Evolutionary conservation across 345 rosid genomes (phyloP).

Genomic region (Camelina hispida): DNA sequence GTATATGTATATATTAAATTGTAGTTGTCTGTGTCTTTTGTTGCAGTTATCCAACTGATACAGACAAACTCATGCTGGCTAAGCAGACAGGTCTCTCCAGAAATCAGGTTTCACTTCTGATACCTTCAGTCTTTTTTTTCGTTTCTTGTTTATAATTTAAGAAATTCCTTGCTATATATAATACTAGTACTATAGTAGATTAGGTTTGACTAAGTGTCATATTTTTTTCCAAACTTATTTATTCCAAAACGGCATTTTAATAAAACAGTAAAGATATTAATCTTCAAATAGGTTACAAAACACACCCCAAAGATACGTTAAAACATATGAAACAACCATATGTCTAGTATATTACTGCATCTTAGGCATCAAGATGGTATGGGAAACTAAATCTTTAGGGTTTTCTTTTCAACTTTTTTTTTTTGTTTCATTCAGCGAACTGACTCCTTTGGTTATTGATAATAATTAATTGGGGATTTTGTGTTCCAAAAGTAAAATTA

Average conservation of each 20-base stretch:
- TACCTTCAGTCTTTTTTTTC: constrained; percentile 5
- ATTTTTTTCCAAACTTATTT: neutral
- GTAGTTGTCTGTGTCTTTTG: constrained; percentile 34
- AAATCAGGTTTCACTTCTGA: constrained; percentile 63
- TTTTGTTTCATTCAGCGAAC: neutral
- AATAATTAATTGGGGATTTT: neutral
- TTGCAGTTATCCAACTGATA: constrained; percentile 87
- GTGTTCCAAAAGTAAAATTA: neutral
- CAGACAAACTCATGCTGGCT: constrained; percentile 88
- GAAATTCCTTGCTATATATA: neutral
- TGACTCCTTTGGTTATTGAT: neutral
- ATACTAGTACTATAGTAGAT: too few relatives aligned
- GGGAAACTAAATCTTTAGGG: neutral
- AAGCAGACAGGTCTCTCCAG: constrained; percentile 91
- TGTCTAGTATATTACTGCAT: neutral
- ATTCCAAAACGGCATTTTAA: neutral
- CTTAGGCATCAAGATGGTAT: neutral
- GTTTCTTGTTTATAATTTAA: neutral
- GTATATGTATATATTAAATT: constrained; percentile 9
- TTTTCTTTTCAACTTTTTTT: neutral
- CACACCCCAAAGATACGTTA: neutral
- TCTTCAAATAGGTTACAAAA: neutral
- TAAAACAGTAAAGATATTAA: neutral
- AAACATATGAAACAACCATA: neutral
- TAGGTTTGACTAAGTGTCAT: neutral